Evolutionary conservation across 495 filamentous ascomycete species (phyloP).

Genomic region (Podospora bellae-mahoneyi): DNA sequence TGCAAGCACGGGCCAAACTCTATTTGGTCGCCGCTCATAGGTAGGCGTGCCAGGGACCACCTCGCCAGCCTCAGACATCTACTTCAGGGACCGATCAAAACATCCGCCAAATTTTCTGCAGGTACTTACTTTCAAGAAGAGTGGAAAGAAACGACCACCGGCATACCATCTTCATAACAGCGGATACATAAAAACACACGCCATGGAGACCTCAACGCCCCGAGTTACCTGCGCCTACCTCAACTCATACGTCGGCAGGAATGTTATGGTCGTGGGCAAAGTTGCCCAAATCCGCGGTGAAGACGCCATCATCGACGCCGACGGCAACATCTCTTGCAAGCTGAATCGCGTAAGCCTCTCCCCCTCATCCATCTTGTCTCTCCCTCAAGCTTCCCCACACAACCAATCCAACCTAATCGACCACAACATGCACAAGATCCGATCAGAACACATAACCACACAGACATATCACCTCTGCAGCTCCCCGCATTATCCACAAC

Average conservation of each 20-base stretch:
- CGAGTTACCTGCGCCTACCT: conserved; percentile 67
- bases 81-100: conserved; percentile 1
- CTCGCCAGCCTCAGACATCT: background rate
- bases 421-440: conserved; percentile 2
- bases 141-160: background rate
- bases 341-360: conserved; percentile 61
- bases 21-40: background rate
- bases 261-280: conserved; percentile 82
- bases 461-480: background rate
- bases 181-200: background rate
- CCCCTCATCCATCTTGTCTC: background rate
- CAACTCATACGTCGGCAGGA: conserved; percentile 63
- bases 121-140: background rate
- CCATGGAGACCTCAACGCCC: conserved; percentile 55
- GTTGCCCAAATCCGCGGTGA: conserved; percentile 78
- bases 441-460: background rate
- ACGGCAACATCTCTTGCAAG: conserved; percentile 66
- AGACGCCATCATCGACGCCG: conserved; percentile 70
- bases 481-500: background rate
- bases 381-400: conserved; percentile 1
- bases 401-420: background rate
- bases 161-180: background rate
- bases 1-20: conserved; percentile 14
- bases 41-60: background rate
- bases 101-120: background rate